Percentiles rank a stretch among this genome's conserved stretches.
Conservation (phyloP, 106 monocot genomes). For the Gastrodia elata region DNA sequence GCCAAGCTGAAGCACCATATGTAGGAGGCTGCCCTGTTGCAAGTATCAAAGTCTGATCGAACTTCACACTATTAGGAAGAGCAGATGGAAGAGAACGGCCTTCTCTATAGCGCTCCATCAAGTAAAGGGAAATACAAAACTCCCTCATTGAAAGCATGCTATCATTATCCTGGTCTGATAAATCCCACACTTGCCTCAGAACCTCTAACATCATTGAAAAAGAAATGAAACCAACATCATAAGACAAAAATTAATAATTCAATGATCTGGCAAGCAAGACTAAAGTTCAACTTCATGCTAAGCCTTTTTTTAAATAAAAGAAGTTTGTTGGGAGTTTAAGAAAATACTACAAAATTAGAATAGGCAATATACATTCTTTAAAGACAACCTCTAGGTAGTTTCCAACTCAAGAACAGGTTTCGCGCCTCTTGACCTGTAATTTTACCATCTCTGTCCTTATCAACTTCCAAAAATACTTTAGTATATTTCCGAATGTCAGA, state of each 20-base stretch:
- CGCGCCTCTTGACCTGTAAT: conserved; percentile 83
- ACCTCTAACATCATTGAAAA: conserved; percentile 40
- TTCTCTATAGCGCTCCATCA: conserved; percentile 88
- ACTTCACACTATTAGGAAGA: conserved; percentile 62
- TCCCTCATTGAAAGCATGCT: conserved; percentile 93
- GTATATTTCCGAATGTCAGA: conserved; percentile 82
- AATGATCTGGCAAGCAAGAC: neutral
- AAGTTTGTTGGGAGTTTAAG: neutral
- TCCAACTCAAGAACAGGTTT: conserved; percentile 93
- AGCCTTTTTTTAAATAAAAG: neutral
- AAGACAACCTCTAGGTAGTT: conserved; percentile 82
- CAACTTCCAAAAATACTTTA: conserved; percentile 83
- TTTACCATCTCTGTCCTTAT: conserved; percentile 98
- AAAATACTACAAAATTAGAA: neutral
- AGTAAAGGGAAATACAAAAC: conserved; percentile 84
- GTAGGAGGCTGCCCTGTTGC: conserved; percentile 47
- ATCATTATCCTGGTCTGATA: conserved; percentile 96
- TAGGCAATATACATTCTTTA: neutral
- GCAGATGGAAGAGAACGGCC: conserved; percentile 66
- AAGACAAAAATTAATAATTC: neutral
- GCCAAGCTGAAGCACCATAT: conserved; percentile 47
- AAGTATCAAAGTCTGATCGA: conserved; percentile 69
- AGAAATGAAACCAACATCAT: neutral
- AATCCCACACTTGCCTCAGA: conserved; percentile 97
- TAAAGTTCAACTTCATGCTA: neutral